Conservation (phyloP, 768 basidiomycete species). For the Porphyrellus cyaneotinctus region DNA sequence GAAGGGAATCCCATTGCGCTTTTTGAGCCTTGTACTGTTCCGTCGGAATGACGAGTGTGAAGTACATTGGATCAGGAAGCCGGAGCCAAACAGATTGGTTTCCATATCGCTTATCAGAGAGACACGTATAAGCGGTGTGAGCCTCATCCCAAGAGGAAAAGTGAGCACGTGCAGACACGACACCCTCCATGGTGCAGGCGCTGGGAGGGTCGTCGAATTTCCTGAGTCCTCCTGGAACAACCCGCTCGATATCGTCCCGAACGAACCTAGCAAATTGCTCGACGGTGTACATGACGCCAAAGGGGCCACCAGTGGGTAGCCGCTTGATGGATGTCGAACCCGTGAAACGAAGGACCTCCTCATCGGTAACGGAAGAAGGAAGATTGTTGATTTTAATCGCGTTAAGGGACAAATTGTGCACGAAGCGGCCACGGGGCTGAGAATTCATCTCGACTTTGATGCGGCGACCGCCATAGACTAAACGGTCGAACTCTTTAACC, state of each 20-base stretch:
- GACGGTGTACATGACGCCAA: slow-evolving; percentile 7
- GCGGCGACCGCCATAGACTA: slow-evolving; percentile 37
- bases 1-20: slow-evolving; percentile 45
- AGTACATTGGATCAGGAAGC: slow-evolving; percentile 49
- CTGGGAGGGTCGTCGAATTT: slow-evolving; percentile 26
- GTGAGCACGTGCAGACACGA: slow-evolving; percentile 37
- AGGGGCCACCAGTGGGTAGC: slow-evolving; percentile 14
- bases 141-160: slow-evolving; percentile 51
- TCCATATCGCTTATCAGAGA: slow-evolving; percentile 34
- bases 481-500: slow-evolving; percentile 36
- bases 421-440: slow-evolving; percentile 31
- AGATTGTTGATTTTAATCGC: slow-evolving; percentile 45
- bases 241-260: slow-evolving; percentile 20
- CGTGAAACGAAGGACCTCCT: slow-evolving; percentile 29
- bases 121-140: slow-evolving; percentile 34
- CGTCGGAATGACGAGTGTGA: slow-evolving; percentile 43
- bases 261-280: slow-evolving; percentile 22
- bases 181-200: slow-evolving; percentile 28
- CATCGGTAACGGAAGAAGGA: slow-evolving; percentile 25
- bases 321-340: slow-evolving; percentile 26
- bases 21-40: slow-evolving; percentile 52
- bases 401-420: slow-evolving; percentile 25
- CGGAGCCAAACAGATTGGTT: slow-evolving; percentile 36
- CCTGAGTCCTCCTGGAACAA: slow-evolving; percentile 15
- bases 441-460: slow-evolving; percentile 45